Evolutionary conservation across 371 early-diverging fungal species (phyloP).

Genomic region (Syncephalastrum contaminatum): DNA sequence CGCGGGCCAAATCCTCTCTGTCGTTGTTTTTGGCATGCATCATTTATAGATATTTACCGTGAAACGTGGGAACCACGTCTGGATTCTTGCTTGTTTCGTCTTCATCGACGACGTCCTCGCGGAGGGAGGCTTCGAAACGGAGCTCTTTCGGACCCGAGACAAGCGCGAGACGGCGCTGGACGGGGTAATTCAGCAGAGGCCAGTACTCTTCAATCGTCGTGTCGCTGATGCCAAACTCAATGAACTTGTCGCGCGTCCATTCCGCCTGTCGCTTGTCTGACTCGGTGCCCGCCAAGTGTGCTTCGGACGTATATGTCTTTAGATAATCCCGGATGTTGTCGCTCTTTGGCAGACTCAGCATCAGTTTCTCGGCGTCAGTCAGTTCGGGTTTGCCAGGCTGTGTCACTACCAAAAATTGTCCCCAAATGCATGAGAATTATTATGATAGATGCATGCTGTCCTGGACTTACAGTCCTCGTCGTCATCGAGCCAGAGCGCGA

Average conservation of each 20-base stretch:
- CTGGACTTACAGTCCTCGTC: slow-evolving; percentile 4
- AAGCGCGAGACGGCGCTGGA: slow-evolving; percentile 50
- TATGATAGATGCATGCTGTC: not conserved
- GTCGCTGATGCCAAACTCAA: slow-evolving; percentile 50
- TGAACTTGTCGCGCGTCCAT: slow-evolving; percentile 55
- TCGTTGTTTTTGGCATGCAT: no score
- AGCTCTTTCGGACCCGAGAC: slow-evolving; percentile 47
- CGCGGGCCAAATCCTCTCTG: no score
- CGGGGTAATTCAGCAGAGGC: slow-evolving; percentile 60
- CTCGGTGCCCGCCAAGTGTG: slow-evolving; percentile 51
- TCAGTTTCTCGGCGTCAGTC: slow-evolving; percentile 9
- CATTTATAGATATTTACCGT: slow-evolving; percentile 31
- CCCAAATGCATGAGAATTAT: not conserved
- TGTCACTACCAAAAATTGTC: no score
- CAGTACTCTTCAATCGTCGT: slow-evolving; percentile 56
- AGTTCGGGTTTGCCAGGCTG: not conserved
- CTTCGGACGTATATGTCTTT: slow-evolving; percentile 48
- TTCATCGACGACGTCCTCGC: slow-evolving; percentile 56
- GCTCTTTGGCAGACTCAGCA: slow-evolving; percentile 18
- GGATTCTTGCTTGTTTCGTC: slow-evolving; percentile 54
- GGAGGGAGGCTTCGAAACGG: slow-evolving; percentile 51
- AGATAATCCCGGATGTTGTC: slow-evolving; percentile 36
- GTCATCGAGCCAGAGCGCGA: slow-evolving; percentile 15
- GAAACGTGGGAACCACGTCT: slow-evolving; percentile 62
- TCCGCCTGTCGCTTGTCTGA: slow-evolving; percentile 44